Base-by-base conservation (phyloP, 768 basidiomycete genomes). In the Phlebiopsis flavidoalba region DNA sequence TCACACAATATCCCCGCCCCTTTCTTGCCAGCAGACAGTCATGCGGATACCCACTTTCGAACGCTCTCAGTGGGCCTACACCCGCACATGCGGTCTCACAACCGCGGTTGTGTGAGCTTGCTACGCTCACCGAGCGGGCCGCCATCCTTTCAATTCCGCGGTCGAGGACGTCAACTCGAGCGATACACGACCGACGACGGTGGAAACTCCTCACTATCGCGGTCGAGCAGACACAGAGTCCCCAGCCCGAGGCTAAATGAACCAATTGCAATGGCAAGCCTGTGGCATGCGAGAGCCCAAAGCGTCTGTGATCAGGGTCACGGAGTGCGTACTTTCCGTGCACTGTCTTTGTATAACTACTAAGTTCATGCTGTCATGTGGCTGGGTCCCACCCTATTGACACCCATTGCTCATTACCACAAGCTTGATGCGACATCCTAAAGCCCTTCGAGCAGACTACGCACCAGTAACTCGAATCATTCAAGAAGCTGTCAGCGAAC, bases 391-490 rank as follows among this genome's bases (percentile, higher is more conserved):
- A 57, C 60, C 22, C 57, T 60, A 46, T n/a, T n/a, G n/a, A 66
- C 69, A 2, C 71, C 71, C 22, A 45, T 78, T 26, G 67, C 73
- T 51, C 75, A 73, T 22, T 83, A 83, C 62, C 75, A 82, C 58
- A 70, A 74, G 40, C 75, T 87, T 33, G 80, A 88, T 31, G n/a
- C n/a, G 68, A 73, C n/a, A 12, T 64, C 72, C 10, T n/a, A 83
- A 84, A 7, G 72, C 79, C 3, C 75, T 99, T 55, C 80, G 82
- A 22, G 80, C 87, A 52, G 96, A 99, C 69, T 80, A 83, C 17
- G n/a, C 86, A 93, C 75, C 96, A 99, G 73, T n/a, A n/a, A 85
- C 85, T 26, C 80, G 82, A 33, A 95, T 98, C 65, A 86, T 98
- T 54, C 76, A 84, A n/a, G 73, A 85, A 87, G 64, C 80, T 99